Base-by-base conservation (phyloP, 169 alveolate species). In the Theileria orientalis region DNA sequence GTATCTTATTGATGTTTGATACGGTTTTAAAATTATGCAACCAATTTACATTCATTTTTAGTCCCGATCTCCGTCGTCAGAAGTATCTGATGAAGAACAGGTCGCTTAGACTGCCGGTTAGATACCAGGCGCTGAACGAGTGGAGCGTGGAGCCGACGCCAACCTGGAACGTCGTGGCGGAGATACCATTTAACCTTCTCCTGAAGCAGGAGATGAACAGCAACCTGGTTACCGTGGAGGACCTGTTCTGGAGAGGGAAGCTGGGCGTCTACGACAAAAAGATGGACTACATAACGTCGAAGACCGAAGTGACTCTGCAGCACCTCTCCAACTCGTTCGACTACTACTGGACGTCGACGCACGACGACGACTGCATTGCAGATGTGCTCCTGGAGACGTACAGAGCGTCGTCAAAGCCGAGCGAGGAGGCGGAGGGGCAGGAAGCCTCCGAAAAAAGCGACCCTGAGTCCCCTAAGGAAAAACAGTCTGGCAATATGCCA, bases 111-210 rank as follows among this genome's bases (percentile, higher is more conserved):
- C 62, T 84, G 54, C 85, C 83, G 62, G 93, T 94, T n/a, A 77
- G 95, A 0, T 94, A 92, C 86, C 91, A 94, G 60, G 89, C 96
- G 0, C 90, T 94, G 75, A 91, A 93, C 19, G 97, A 94, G 83
- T 94, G 97, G 97, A 91, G 96, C 68, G 92, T 93, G 32, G 96
- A 94, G 61, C 97, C 97, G 13, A 87, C 93, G n/a, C 93, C 94
- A 21, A 76, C 86, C 16, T 94, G 97, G 97, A 70, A 83, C 60
- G 90, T 94, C 9, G 91, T 92, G 33, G 91, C 91, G n/a, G 96
- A 92, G 76, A 78, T 92, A 27, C 95, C 95, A 51, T 90, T 94
- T 67, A 84, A 88, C 67, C 91, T 86, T 69, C 83, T 94, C n/a
- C 92, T 91, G 67, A 94, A 91, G 76, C 93, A 92, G 75, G 83